A percentile compares a stretch with the other conserved stretches of the same genome.
Conservation (phyloP, 2,329 filamentous ascomycete genomes). For the Gaeumannomyces sp. region DNA sequence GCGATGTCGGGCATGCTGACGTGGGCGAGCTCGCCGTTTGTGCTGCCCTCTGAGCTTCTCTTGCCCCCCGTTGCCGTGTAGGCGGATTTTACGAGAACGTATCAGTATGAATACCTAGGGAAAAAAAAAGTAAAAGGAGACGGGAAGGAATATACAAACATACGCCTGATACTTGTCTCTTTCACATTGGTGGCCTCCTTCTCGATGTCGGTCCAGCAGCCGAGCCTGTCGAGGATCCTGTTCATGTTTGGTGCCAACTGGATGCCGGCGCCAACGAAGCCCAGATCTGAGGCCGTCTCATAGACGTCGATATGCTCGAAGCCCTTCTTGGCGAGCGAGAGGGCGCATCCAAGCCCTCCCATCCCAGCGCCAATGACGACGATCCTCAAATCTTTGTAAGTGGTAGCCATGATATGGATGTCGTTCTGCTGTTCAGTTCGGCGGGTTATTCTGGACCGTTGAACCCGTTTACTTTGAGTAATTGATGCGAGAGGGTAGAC, state of each 20-base stretch:
- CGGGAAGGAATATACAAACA: conserved; percentile 16
- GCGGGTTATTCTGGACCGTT: neutral
- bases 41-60: conserved; percentile 50
- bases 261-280: conserved; percentile 80
- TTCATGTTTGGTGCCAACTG: conserved; percentile 80
- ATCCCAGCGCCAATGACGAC: conserved; percentile 49
- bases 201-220: conserved; percentile 66
- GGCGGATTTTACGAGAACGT: conserved; percentile 4
- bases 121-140: neutral
- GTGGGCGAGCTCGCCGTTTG: conserved; percentile 62
- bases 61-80: neutral
- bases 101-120: neutral
- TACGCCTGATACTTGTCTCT: conserved; percentile 66
- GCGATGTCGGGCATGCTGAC: conserved; percentile 64
- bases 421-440: neutral
- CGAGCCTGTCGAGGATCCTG: conserved; percentile 65
- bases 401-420: conserved; percentile 18
- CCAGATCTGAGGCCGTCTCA: conserved; percentile 65
- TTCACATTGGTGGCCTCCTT: conserved; percentile 64
- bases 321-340: conserved; percentile 69
- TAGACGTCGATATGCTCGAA: conserved; percentile 70
- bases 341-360: conserved; percentile 67
- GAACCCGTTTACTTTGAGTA: too few species aligned
- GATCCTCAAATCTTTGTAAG: conserved; percentile 24
- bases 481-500: too few species aligned